phyloP scores from a whole-genome alignment of 805 yeast genomes.

The Sugiyamaella smithiae region DNA sequence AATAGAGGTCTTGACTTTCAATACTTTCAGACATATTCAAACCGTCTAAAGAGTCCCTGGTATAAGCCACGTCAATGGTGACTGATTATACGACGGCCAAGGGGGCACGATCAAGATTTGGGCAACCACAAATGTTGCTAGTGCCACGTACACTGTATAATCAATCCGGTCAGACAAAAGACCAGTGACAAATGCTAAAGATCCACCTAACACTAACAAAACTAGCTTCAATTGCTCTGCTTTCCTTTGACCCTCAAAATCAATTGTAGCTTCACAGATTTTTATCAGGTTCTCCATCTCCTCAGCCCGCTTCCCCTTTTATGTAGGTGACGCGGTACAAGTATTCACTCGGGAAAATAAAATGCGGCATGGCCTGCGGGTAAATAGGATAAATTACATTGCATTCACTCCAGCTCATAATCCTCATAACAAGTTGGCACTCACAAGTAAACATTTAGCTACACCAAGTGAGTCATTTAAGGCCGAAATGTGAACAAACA shows the following conservation, averaged over 20 bases:
- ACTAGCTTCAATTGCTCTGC: constrained; percentile 36
- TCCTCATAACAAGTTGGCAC: too few species aligned
- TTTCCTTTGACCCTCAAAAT: constrained; percentile 52
- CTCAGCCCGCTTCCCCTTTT: too few species aligned
- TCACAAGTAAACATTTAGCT: too few species aligned
- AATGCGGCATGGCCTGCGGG: too few species aligned
- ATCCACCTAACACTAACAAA: constrained; percentile 26
- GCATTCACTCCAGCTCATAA: too few species aligned
- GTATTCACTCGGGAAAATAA: too few species aligned
- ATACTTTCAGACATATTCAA: too few species aligned
- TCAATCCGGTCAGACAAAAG: constrained; percentile 45
- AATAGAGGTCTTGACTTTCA: constrained; percentile 3
- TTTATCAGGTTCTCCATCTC: constrained; percentile 20
- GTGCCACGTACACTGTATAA: constrained; percentile 34
- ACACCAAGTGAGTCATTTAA: too few species aligned
- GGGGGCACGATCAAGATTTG: constrained; percentile 51
- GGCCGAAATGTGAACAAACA: too few species aligned
- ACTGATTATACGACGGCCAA: constrained; percentile 53
- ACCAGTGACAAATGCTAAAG: constrained; percentile 40
- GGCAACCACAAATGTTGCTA: constrained; percentile 26
- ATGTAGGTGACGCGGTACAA: too few species aligned
- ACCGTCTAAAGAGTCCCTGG: constrained; percentile 13
- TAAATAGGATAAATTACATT: too few species aligned
- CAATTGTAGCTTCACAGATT: constrained; percentile 32
- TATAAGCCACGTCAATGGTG: constrained; percentile 46